Base-by-base conservation (phyloP, 345 rosid species). In the Crucihimalaya himalaica region DNA sequence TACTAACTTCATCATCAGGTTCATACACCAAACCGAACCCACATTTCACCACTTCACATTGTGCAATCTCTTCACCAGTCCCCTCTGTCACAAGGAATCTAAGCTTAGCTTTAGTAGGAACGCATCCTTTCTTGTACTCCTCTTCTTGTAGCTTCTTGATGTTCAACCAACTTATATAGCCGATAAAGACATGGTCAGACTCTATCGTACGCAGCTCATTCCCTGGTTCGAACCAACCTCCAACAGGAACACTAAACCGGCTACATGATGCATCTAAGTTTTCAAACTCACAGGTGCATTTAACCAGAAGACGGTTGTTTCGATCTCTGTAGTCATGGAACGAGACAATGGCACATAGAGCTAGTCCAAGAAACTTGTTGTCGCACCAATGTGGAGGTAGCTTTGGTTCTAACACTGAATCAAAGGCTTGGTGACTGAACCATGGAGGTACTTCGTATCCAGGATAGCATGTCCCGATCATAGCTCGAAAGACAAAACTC, bases 391-490 rank as follows among this genome's bases (percentile, higher is more conserved):
- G 70, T 63, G 45, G 68, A 18, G 63, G 70, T 6, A 72, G 76
- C 34, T 63, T 53, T 53, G 54, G 63, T 40, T 72, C 39, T 42
- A 72, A 72, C 62, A 63, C 45, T 62, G 70, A 52, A 37, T 31
- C 32, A 48, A 21, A 60, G 2, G 68, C 75, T 71, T 61, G 61
- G 42, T 71, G 52, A 71, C 59, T 59, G 61, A 71, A 61, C 75
- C 75, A 71, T 47, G 21, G 19, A 34, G 75, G 68, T 61, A 71
- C 29, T 50, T 71, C 75, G 35, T 23, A 71, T 39, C 68, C 75
- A 71, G 75, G 75, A 39, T 32, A 71, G 40, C 75, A 59, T 12
- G 75, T 25, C 51, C 72, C 52, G 2, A 55, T 40, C 72, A 68
- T 25, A 54, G 42, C 51, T 55, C 23, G 21, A 18, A 23, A 71